Percentiles rank a stretch among this genome's conserved stretches.
phyloP scores from a whole-genome alignment of 2,329 filamentous ascomycete species.

The Nothophoma quercina region DNA sequence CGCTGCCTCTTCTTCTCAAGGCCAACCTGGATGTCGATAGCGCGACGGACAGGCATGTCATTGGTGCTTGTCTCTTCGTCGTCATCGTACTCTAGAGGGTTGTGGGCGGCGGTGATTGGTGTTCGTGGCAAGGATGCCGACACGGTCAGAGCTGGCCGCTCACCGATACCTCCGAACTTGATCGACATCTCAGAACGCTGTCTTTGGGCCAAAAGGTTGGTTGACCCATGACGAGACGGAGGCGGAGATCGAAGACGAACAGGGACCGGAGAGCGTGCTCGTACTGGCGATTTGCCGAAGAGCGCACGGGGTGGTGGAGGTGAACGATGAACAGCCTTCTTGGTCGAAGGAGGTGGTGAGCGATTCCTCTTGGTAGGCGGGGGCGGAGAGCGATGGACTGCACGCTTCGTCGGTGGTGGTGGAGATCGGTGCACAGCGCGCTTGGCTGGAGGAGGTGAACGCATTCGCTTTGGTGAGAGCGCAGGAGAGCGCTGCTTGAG shows the following conservation, averaged over 20 bases:
- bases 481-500: constrained; percentile 38
- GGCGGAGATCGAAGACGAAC: constrained; percentile 70
- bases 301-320: constrained; percentile 61
- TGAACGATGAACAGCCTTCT: constrained; percentile 34
- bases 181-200: constrained; percentile 50
- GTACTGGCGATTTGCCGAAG: constrained; percentile 75
- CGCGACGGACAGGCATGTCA: constrained; percentile 78
- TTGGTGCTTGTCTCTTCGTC: constrained; percentile 48
- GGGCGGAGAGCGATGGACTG: constrained; percentile 31
- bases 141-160: constrained; percentile 72
- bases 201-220: constrained; percentile 39
- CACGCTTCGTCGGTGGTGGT: constrained; percentile 57
- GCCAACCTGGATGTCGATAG: constrained; percentile 91
- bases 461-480: constrained; percentile 18
- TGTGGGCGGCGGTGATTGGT: constrained; percentile 58
- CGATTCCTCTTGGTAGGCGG: constrained; percentile 24
- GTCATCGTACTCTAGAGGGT: constrained; percentile 49
- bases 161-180: constrained; percentile 62
- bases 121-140: constrained; percentile 88
- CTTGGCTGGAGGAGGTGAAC: constrained; percentile 31
- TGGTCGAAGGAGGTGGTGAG: constrained; percentile 36
- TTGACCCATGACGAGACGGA: constrained; percentile 61
- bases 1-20: constrained; percentile 93
- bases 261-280: constrained; percentile 56
- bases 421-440: constrained; percentile 40